These are phyloP conservation scores for Vinca minor DNA, from an alignment of 257 asterid species.

Conservation along the genomic window DNA sequence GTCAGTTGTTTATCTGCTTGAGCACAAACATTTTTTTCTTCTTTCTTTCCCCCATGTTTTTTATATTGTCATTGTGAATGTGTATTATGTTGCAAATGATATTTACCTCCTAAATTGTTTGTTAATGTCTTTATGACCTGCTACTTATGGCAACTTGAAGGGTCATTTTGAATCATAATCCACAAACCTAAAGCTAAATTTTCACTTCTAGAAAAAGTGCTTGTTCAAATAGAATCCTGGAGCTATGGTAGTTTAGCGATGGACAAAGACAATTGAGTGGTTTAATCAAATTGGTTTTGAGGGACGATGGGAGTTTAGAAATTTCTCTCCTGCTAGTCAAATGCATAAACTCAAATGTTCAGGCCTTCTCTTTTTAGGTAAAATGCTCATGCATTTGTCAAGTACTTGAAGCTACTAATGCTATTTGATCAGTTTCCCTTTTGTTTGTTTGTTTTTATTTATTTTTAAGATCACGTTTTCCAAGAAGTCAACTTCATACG, in stretches of 20 bases:
- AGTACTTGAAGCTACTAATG: no score
- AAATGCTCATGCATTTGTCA: no score
- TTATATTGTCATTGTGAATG: no score
- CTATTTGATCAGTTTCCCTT: no score
- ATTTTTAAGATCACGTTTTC: no score
- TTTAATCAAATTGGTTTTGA: background rate
- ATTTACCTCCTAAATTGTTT: background rate
- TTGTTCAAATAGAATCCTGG: background rate
- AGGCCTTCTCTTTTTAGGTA: no score
- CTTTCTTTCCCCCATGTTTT: no score
- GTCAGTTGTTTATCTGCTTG: constrained; percentile 46
- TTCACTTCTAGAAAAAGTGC: background rate
- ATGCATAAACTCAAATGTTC: no score
- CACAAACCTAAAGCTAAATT: background rate
- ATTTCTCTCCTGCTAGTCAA: background rate
- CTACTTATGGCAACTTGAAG: background rate
- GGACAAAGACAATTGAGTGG: background rate
- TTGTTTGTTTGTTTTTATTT: no score
- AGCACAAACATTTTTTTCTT: no score
- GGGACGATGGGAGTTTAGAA: background rate
- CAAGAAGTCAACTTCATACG: no score
- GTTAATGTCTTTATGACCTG: no score
- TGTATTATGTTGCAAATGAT: background rate
- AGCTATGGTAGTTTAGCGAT: background rate
- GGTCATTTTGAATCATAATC: background rate